These are phyloP conservation scores for Penicillium canescens DNA, from an alignment of 495 filamentous ascomycete genomes.

Conservation along the genomic window DNA sequence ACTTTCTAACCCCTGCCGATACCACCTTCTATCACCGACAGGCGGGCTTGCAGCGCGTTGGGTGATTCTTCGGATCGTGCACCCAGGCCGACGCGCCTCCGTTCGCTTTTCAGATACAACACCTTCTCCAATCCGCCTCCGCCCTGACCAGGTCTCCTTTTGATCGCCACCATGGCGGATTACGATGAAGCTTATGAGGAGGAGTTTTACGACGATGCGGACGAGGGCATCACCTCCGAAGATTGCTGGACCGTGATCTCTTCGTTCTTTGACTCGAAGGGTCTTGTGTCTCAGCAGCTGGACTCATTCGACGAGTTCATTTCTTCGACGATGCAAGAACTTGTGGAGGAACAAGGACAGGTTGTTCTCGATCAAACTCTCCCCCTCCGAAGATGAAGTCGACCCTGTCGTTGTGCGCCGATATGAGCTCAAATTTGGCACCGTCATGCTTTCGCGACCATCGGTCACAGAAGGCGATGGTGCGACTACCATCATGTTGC, in stretches of 20 bases:
- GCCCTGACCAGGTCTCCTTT: background rate
- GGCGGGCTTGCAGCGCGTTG: conserved; percentile 27
- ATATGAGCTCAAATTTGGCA: conserved; percentile 91
- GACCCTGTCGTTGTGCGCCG: conserved; percentile 78
- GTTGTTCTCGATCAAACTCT: conserved; percentile 87
- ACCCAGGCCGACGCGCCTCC: conserved; percentile 28
- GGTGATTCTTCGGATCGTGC: conserved; percentile 20
- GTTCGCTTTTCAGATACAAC: conserved; percentile 25
- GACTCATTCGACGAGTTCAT: conserved; percentile 99
- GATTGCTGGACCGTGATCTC: conserved; percentile 98
- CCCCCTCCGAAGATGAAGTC: conserved; percentile 63
- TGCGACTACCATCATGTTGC: conserved; percentile 73
- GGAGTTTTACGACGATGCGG: conserved; percentile 62
- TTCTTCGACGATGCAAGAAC: conserved; percentile 84
- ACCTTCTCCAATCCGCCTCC: background rate
- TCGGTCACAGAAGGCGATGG: conserved; percentile 92
- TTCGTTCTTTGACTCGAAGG: conserved; percentile 92
- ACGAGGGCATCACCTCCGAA: conserved; percentile 74
- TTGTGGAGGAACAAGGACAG: conserved; percentile 84
- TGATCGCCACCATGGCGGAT: conserved; percentile 47
- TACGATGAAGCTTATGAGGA: conserved; percentile 55
- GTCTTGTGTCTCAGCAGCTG: conserved; percentile 94
- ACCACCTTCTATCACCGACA: conserved; percentile 10
- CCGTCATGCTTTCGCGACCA: conserved; percentile 78
- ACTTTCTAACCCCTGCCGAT: conserved; percentile 12